These are phyloP conservation scores for Balakata baccata DNA, from an alignment of 345 rosid genomes.

Conservation along the genomic window DNA sequence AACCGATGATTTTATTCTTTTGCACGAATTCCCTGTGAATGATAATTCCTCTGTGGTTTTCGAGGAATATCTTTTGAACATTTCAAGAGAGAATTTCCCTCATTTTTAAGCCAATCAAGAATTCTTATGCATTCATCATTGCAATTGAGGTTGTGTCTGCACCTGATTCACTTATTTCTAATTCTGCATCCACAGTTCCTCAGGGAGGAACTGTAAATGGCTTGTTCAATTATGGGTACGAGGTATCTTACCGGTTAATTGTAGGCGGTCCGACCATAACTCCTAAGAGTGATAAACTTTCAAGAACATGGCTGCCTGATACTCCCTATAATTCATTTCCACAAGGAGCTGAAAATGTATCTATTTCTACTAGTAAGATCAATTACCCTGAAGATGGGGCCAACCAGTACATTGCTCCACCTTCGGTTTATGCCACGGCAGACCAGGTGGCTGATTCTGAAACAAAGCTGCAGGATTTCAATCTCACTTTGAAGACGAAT, in stretches of 20 bases:
- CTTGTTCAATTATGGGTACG: constrained; percentile 41
- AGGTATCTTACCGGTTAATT: constrained; percentile 60
- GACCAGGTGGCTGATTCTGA: constrained; percentile 51
- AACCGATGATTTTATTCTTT: constrained; percentile 56
- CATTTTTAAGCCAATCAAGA: constrained; percentile 48
- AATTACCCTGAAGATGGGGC: constrained; percentile 49
- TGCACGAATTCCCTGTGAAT: constrained; percentile 49
- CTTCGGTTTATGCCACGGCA: constrained; percentile 52
- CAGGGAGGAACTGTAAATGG: constrained; percentile 47
- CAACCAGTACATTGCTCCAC: constrained; percentile 49
- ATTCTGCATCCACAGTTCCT: constrained; percentile 46
- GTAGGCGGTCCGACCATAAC: constrained; percentile 57
- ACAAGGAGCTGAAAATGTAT: constrained; percentile 43
- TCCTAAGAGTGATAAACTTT: constrained; percentile 53
- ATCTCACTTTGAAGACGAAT: constrained; percentile 64
- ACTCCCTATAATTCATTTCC: constrained; percentile 46
- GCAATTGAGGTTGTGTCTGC: constrained; percentile 68
- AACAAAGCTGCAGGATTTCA: constrained; percentile 52
- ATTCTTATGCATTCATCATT: constrained; percentile 59
- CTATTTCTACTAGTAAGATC: constrained; percentile 33
- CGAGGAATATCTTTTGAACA: constrained; percentile 66
- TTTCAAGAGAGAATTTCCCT: constrained; percentile 45
- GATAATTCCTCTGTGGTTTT: constrained; percentile 33
- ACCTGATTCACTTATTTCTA: constrained; percentile 56
- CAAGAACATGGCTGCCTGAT: constrained; percentile 71